These are phyloP conservation scores for Pleurotus giganteus DNA, from an alignment of 768 basidiomycete genomes.

Conservation along the genomic window DNA sequence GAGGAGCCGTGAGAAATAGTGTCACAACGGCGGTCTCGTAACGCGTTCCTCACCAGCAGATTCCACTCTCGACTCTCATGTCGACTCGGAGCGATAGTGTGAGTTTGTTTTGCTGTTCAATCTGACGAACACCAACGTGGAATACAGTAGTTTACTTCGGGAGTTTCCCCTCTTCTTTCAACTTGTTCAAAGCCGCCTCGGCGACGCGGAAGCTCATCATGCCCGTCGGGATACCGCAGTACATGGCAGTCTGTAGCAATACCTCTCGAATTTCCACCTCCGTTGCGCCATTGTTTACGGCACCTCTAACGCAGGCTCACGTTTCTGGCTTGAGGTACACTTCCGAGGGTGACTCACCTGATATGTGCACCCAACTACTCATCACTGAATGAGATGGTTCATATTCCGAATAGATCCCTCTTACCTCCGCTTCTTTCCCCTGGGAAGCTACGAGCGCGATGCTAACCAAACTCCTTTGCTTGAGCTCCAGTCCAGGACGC, in stretches of 20 bases:
- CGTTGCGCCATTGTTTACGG: conserved; percentile 41
- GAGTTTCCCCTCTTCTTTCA: conserved; percentile 35
- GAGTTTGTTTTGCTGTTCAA: too few relatives aligned
- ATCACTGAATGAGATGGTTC: neutral
- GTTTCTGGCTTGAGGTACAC: neutral
- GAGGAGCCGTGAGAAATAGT: neutral
- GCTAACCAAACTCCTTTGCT: conserved; percentile 44
- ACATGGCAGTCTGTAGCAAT: conserved; percentile 39
- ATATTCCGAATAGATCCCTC: neutral
- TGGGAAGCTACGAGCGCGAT: conserved; percentile 41
- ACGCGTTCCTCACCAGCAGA: too few relatives aligned
- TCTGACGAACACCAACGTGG: too few relatives aligned
- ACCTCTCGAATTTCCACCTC: conserved; percentile 44
- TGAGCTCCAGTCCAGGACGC: conserved; percentile 42
- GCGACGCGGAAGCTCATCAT: conserved; percentile 40
- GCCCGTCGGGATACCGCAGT: conserved; percentile 41
- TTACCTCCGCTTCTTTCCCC: conserved; percentile 41
- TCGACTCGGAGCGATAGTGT: too few relatives aligned
- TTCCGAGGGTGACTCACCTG: conserved; percentile 18
- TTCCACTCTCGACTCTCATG: too few relatives aligned
- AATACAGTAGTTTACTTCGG: conserved; percentile 12
- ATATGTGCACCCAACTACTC: conserved; percentile 37
- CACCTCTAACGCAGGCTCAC: conserved; percentile 28
- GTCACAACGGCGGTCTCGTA: too few relatives aligned
- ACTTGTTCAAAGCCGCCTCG: conserved; percentile 34